Evolutionary conservation across 202 grass and related monocot species (phyloP).

Genomic region (Panicum hallii): DNA sequence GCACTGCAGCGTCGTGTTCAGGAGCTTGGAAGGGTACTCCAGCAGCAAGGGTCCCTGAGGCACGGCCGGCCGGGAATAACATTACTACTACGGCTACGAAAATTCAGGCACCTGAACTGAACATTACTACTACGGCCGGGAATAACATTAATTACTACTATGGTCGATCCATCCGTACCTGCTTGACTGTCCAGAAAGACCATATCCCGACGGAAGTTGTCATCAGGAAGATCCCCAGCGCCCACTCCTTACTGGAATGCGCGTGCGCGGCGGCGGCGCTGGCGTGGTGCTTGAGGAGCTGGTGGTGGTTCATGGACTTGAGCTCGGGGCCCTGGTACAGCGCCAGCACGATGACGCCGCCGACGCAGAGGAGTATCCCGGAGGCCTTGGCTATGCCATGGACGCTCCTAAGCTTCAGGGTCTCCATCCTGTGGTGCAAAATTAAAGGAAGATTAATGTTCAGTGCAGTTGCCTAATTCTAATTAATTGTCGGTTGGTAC

Average conservation of each 20-base stretch:
- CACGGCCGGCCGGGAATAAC: background rate
- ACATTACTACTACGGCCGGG: background rate
- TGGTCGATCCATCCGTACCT: conserved; percentile 23
- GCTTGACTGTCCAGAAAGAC: conserved; percentile 73
- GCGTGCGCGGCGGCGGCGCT: background rate
- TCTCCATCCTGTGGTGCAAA: conserved; percentile 62
- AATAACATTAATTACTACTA: background rate
- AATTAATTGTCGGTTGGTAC: background rate
- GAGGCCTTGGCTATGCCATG: conserved; percentile 64
- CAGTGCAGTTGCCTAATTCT: background rate
- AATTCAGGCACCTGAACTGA: background rate
- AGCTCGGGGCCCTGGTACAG: conserved; percentile 67
- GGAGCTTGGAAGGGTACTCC: conserved; percentile 73
- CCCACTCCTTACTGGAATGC: conserved; percentile 54
- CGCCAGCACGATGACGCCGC: conserved; percentile 64
- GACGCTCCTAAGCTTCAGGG: conserved; percentile 55
- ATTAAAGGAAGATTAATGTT: background rate
- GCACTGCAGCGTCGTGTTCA: conserved; percentile 76
- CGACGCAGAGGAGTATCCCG: conserved; percentile 62
- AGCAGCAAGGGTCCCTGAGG: conserved; percentile 60
- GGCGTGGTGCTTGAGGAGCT: conserved; percentile 39
- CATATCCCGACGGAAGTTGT: conserved; percentile 52
- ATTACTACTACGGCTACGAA: background rate
- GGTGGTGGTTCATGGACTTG: conserved; percentile 62
- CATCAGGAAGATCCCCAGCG: conserved; percentile 73